A percentile compares a stretch with the other conserved stretches of the same genome.
Evolutionary conservation across 208 protist genomes (phyloP).

Genomic region (Vickermania ingenoplastis): DNA sequence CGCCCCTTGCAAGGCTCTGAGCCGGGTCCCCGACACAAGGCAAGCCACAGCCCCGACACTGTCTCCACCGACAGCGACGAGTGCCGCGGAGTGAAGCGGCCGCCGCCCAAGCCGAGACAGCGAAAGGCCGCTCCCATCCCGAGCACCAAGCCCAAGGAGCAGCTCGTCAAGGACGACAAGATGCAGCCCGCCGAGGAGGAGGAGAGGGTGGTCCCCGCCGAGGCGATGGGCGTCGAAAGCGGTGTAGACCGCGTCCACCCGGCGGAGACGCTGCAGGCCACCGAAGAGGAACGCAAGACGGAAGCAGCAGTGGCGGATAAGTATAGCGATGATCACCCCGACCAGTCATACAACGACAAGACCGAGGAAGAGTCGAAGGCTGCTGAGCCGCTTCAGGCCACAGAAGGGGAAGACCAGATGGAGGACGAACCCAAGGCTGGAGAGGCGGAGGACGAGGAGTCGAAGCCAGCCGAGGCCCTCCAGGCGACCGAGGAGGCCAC

Average conservation of each 20-base stretch:
- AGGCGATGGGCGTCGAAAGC: too few species aligned
- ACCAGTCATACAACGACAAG: conserved; percentile 10
- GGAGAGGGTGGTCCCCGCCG: conserved; percentile 6
- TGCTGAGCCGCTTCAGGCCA: background rate
- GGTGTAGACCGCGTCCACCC: too few species aligned
- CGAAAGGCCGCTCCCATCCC: background rate
- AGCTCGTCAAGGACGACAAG: conserved; percentile 4
- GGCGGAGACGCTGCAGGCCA: too few species aligned
- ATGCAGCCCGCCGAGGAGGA: conserved; percentile 5
- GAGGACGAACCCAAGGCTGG: background rate
- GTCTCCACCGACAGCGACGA: background rate
- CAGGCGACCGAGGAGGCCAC: background rate
- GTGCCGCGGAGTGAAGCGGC: background rate
- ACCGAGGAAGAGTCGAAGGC: background rate
- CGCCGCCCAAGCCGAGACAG: background rate
- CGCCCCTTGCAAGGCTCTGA: too few species aligned
- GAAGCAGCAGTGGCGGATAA: background rate
- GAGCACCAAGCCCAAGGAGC: conserved; percentile 2
- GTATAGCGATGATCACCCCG: conserved; percentile 1
- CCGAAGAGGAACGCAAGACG: too few species aligned
- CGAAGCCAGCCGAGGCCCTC: background rate
- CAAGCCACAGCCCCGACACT: background rate
- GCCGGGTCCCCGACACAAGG: background rate
- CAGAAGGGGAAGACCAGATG: background rate
- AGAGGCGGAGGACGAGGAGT: background rate